Evolutionary conservation across 345 rosid genomes (phyloP).

Genomic region (Hibiscus syriacus): DNA sequence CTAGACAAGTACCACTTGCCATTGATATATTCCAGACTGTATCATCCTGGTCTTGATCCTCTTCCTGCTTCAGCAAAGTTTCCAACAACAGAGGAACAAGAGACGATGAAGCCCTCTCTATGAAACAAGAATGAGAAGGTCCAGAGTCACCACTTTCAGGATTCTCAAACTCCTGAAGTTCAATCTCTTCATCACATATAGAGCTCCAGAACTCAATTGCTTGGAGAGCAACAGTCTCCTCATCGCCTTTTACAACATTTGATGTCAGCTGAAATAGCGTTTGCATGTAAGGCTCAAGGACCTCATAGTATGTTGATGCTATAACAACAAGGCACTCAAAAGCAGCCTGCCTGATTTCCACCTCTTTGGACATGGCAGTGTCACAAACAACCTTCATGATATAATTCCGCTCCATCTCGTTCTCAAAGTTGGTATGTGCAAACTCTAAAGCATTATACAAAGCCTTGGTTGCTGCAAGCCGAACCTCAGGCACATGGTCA

Average conservation of each 20-base stretch:
- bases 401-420: slow-evolving; percentile 86
- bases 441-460: slow-evolving; percentile 80
- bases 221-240: slow-evolving; percentile 88
- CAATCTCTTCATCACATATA: slow-evolving; percentile 96
- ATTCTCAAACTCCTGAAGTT: slow-evolving; percentile 70
- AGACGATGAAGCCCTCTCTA: slow-evolving; percentile 70
- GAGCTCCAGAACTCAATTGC: slow-evolving; percentile 98
- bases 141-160: slow-evolving; percentile 59
- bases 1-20: slow-evolving; percentile 98
- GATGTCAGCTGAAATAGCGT: slow-evolving; percentile 81
- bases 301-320: slow-evolving; percentile 77
- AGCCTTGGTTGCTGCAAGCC: slow-evolving; percentile 84
- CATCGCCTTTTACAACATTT: slow-evolving; percentile 77
- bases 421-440: slow-evolving; percentile 89
- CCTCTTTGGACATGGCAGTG: slow-evolving; percentile 79
- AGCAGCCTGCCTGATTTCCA: slow-evolving; percentile 80
- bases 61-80: slow-evolving; percentile 87
- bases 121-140: slow-evolving; percentile 56
- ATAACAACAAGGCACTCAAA: slow-evolving; percentile 96
- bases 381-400: slow-evolving; percentile 95
- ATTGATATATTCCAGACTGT: slow-evolving; percentile 81
- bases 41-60: slow-evolving; percentile 91
- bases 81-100: slow-evolving; percentile 78
- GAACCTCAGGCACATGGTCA: slow-evolving; percentile 65
- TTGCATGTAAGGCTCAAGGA: slow-evolving; percentile 82